Percentiles rank a stretch among this genome's conserved stretches.
These are phyloP conservation scores for Drosera capensis DNA, from an alignment of 148 eudicot genomes.

Conservation along the genomic window DNA sequence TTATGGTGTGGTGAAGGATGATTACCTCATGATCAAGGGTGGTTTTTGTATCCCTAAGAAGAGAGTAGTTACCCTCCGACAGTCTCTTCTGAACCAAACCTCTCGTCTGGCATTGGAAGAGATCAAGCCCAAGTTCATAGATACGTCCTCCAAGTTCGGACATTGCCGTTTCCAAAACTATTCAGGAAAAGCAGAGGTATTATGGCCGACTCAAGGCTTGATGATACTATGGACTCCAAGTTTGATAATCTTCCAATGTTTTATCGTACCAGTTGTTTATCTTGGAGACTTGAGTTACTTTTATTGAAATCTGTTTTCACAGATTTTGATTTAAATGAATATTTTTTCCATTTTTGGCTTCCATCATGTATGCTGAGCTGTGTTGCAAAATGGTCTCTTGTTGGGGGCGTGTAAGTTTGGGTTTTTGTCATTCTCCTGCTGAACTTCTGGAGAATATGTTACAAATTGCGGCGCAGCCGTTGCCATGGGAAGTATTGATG, in stretches of 20 bases:
- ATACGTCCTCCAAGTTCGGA: conserved; percentile 87
- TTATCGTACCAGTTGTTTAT: background rate
- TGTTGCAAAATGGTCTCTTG: no score
- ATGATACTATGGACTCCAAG: background rate
- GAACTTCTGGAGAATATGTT: no score
- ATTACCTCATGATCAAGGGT: conserved; percentile 72
- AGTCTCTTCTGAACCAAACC: conserved; percentile 65
- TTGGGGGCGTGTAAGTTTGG: no score
- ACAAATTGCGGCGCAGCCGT: no score
- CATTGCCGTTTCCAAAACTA: conserved; percentile 94
- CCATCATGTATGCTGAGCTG: no score
- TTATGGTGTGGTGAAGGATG: conserved; percentile 83
- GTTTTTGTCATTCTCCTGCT: no score
- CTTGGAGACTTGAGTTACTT: background rate
- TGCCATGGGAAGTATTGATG: no score
- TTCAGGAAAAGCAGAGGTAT: conserved; percentile 55
- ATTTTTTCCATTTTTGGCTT: no score
- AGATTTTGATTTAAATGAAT: no score
- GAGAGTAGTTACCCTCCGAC: conserved; percentile 80
- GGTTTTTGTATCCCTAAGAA: conserved; percentile 78
- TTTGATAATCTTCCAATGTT: no score
- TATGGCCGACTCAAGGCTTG: conserved; percentile 47
- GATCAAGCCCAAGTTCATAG: conserved; percentile 72
- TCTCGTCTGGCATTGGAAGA: conserved; percentile 73
- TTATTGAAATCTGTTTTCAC: no score